Base-by-base conservation (phyloP, 2,329 filamentous ascomycete species). In the Pyrenochaeta sp. region DNA sequence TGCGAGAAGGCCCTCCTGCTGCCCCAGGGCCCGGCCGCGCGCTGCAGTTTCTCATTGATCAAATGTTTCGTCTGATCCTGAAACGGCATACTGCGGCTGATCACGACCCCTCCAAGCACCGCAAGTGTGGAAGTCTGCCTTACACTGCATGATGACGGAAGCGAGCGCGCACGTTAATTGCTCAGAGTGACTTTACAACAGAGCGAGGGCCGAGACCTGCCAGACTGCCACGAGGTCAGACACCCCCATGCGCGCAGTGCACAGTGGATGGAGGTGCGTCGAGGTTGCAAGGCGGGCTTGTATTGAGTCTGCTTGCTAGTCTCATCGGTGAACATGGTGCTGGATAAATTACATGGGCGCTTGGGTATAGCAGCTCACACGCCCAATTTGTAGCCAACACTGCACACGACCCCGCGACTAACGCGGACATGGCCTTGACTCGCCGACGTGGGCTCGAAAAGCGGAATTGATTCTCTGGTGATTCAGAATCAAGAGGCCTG, bases 121-220 rank as follows among this genome's bases (percentile, higher is more conserved):
- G 11, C 14, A 17, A 32, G 13, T 49, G 37, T 29, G 27, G 50
- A 18, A 47, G 30, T 61, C 59, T 58, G 55, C 60, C 58, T 58
- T 50, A 54, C 51, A 39, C 55, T 61, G 57, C 54, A 60, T 44
- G 48, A 59, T 59, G 55, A 63, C 50, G 47, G 53, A 51, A 43
- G 32, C 24, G 24, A 43, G 38, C 24, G 21, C 34, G 42, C 26
- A 35, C 36, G 31, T 18, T 57, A 44, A 51, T 53, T 61, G 52
- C 41, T 42, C 39, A 44, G 20, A 28, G 41, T 48, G 35, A n/a
- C 39, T 50, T 55, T 51, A 26, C 22, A 26, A 58, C 48, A 54
- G 31, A 31, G 17, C 36, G 18, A 35, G 39, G 53, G 52, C 50
- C 51, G 54, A 51, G 59, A 58, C 58, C 44, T 39, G 35, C 42